phyloP scores from a whole-genome alignment of 257 asterid species.

The Nicotiana sylvestris region DNA sequence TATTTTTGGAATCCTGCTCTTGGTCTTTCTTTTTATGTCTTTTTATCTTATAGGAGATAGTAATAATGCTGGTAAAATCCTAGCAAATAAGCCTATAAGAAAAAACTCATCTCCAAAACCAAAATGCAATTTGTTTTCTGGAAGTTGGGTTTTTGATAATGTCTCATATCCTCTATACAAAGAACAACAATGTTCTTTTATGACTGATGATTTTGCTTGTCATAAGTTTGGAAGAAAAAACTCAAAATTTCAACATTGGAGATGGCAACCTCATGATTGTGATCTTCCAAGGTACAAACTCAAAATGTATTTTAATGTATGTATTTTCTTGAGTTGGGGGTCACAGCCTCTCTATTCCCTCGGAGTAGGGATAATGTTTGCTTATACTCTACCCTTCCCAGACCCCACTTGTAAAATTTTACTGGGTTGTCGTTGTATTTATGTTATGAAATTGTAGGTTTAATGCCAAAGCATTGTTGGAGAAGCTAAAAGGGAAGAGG shows the following conservation, averaged over 20 bases:
- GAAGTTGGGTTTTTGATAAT: conserved; percentile 35
- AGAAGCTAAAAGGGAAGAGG: conserved; percentile 33
- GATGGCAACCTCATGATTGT: conserved; percentile 46
- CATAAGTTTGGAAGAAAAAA: conserved; percentile 32
- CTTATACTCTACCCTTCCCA: too few relatives aligned
- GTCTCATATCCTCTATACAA: conserved; percentile 26
- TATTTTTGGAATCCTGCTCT: neutral
- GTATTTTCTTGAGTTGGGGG: too few relatives aligned
- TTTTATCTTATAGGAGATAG: neutral
- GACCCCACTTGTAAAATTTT: too few relatives aligned
- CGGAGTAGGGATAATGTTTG: too few relatives aligned
- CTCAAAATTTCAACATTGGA: conserved; percentile 35
- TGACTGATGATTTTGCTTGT: conserved; percentile 40
- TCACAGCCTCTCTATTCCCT: too few relatives aligned
- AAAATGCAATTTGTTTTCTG: conserved; percentile 29
- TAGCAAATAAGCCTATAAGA: neutral
- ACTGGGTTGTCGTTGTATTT: neutral
- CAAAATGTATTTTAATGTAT: neutral
- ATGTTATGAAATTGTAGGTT: conserved; percentile 22
- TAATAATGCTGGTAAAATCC: neutral
- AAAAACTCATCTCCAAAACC: neutral
- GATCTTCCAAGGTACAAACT: conserved; percentile 34
- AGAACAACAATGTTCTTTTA: conserved; percentile 30
- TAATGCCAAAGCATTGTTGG: conserved; percentile 28
- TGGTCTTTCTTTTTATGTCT: neutral